Percentiles rank a stretch among this genome's conserved stretches.
Conservation (phyloP, 1,139 yeast species). For the Schizosaccharomyces versatilis region DNA sequence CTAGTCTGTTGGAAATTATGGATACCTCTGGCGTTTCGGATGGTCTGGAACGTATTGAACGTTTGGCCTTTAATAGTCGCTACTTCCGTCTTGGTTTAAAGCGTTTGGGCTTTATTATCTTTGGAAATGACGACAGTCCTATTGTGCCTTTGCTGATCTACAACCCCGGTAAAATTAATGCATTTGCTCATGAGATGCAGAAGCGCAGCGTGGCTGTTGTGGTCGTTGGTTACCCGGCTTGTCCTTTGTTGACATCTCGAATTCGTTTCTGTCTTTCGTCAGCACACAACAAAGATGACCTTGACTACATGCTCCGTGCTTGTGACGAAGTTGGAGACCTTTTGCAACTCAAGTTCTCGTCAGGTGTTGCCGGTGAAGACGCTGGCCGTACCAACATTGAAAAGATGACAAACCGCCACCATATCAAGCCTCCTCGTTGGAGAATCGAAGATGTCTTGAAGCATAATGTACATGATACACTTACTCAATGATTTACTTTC, state of each 20-base stretch:
- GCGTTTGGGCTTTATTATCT: slow-evolving; percentile 77
- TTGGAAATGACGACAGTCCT: slow-evolving; percentile 92
- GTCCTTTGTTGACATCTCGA: slow-evolving; percentile 75
- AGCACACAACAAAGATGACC: slow-evolving; percentile 78
- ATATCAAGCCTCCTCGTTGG: slow-evolving; percentile 45
- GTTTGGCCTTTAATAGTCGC: slow-evolving; percentile 89
- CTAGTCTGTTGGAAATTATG: slow-evolving; percentile 55
- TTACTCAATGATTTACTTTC: background rate
- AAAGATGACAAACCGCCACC: slow-evolving; percentile 6
- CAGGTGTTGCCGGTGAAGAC: slow-evolving; percentile 38
- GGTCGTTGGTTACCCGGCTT: slow-evolving; percentile 92
- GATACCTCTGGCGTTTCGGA: slow-evolving; percentile 82
- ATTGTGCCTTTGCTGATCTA: slow-evolving; percentile 73
- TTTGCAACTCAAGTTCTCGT: slow-evolving; percentile 51
- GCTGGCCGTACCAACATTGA: slow-evolving; percentile 22
- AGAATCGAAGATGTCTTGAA: slow-evolving; percentile 42
- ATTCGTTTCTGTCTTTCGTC: slow-evolving; percentile 84
- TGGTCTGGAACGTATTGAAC: slow-evolving; percentile 70
- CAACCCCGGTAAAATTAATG: slow-evolving; percentile 87
- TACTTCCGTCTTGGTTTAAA: slow-evolving; percentile 76
- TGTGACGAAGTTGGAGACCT: slow-evolving; percentile 63
- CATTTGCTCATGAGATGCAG: slow-evolving; percentile 62
- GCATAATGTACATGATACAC: slow-evolving; percentile 2
- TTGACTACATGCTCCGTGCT: slow-evolving; percentile 54
- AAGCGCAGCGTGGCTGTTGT: slow-evolving; percentile 75